A percentile compares a stretch with the other conserved stretches of the same genome.
Evolutionary conservation across 2,329 filamentous ascomycete species (phyloP).

Genomic region (Calonectria crousiana): DNA sequence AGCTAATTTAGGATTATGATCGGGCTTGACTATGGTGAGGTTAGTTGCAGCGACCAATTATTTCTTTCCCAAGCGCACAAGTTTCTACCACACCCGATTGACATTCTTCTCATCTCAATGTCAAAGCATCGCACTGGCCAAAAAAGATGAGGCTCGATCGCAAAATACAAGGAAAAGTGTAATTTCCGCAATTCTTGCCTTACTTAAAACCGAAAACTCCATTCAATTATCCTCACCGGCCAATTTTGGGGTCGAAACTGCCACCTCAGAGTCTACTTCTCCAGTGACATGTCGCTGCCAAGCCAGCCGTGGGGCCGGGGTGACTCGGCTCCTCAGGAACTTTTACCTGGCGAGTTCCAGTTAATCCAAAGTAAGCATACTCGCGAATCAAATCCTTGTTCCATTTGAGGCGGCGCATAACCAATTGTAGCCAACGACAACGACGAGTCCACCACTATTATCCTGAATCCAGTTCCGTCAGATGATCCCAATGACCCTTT

Average conservation of each 20-base stretch:
- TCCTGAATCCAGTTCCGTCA: not conserved
- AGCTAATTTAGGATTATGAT: not conserved
- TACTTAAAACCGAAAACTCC: not conserved
- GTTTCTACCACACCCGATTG: not conserved
- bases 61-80: not conserved
- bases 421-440: not conserved
- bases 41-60: not conserved
- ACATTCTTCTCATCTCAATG: not conserved
- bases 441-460: not conserved
- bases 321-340: not conserved
- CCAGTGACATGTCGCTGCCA: not conserved
- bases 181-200: not conserved
- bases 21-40: too few relatives aligned
- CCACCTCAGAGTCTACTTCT: too few relatives aligned
- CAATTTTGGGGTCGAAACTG: not conserved
- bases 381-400: not conserved
- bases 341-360: not conserved
- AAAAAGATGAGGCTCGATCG: not conserved
- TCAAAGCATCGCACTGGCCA: not conserved
- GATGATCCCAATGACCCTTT: conserved; percentile 13
- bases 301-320: not conserved
- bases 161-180: not conserved
- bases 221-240: not conserved
- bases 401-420: not conserved
- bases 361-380: not conserved